Percentiles rank a stretch among this genome's conserved stretches.
Conservation (phyloP, 441 rosid species). For the Macaranga tanarius region DNA sequence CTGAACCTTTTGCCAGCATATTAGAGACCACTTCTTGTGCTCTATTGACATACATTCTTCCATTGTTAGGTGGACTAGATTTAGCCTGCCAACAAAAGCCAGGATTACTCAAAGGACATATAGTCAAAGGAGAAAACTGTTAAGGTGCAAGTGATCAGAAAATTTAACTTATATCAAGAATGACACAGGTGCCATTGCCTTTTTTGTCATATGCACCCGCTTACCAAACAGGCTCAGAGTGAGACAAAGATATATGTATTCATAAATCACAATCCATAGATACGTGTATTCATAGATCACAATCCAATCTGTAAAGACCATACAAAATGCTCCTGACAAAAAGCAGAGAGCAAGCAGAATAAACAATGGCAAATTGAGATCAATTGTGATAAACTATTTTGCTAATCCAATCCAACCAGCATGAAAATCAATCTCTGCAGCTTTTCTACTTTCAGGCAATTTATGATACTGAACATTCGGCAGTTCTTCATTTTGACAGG, state of each 20-base stretch:
- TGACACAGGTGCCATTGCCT: not conserved
- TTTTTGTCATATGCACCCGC: not conserved
- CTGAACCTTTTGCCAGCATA: conserved; percentile 84
- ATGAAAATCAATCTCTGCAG: not conserved
- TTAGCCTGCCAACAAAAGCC: conserved; percentile 43
- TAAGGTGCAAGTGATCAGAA: conserved; percentile 10
- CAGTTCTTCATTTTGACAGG: not conserved
- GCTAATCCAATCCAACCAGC: not conserved
- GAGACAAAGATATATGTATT: not conserved
- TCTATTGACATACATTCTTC: conserved; percentile 69
- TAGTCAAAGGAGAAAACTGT: not conserved
- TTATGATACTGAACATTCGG: conserved; percentile 7
- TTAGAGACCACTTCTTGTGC: conserved; percentile 86
- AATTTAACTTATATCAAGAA: not conserved
- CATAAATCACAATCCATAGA: not conserved
- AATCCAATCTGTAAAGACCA: not conserved
- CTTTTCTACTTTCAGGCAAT: conserved; percentile 12
- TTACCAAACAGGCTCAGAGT: not conserved
- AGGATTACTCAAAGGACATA: conserved; percentile 2
- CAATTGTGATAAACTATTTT: not conserved
- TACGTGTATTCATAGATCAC: not conserved
- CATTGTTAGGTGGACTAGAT: conserved; percentile 44
- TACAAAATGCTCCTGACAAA: not conserved
- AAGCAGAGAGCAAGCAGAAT: not conserved
- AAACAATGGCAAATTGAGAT: not conserved